Conservation (phyloP, 1,284 basidiomycete species). For the Cystobasidiaceae sp. region DNA sequence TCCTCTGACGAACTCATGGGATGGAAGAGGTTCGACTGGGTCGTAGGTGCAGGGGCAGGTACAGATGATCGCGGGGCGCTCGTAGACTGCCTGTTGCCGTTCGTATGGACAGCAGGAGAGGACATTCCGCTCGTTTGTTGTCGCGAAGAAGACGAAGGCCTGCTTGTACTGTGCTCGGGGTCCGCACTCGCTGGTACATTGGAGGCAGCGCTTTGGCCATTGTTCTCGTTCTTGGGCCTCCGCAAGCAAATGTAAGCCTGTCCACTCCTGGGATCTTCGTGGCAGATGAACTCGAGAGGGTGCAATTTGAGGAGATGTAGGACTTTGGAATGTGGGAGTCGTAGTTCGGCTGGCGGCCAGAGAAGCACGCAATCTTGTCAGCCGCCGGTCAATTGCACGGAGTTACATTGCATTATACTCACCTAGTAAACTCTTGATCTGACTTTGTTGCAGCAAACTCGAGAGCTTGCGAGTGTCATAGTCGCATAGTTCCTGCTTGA, state of each 20-base stretch:
- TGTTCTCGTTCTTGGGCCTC: too few relatives aligned
- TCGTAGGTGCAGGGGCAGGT: too few relatives aligned
- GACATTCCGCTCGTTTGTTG: not conserved
- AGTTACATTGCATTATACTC: not conserved
- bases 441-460: not conserved
- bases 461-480: not conserved
- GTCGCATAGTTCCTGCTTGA: conserved; percentile 3
- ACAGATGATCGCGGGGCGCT: too few relatives aligned
- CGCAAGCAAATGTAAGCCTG: not conserved
- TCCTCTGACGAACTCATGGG: too few relatives aligned
- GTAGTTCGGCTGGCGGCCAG: not conserved
- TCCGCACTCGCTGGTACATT: not conserved
- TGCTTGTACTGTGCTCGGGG: not conserved
- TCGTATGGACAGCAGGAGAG: not conserved
- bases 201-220: too few relatives aligned
- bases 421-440: not conserved
- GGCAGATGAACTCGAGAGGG: not conserved
- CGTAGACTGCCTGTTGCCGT: too few relatives aligned
- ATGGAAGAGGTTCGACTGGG: too few relatives aligned
- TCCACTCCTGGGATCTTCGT: not conserved
- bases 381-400: not conserved
- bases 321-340: conserved; percentile 3
- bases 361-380: not conserved
- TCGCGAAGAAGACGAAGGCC: not conserved
- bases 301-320: conserved; percentile 1